These are phyloP conservation scores for Henningerozyma blattae DNA, from an alignment of 805 yeast species.

Conservation along the genomic window DNA sequence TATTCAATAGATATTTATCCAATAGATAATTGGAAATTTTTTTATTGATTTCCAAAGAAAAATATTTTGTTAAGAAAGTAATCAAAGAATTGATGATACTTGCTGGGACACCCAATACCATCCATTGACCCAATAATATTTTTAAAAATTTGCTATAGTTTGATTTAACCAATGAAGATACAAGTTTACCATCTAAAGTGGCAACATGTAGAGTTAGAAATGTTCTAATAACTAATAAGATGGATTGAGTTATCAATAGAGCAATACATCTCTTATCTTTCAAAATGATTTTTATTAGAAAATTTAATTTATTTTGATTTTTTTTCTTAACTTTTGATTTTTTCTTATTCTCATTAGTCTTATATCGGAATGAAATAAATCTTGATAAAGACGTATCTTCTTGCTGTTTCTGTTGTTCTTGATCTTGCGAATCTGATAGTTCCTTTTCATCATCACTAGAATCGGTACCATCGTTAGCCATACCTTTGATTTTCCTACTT, in stretches of 20 bases:
- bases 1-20: conserved; percentile 59
- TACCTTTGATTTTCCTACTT: conserved; percentile 3
- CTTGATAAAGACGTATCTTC: neutral
- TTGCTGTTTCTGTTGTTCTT: neutral
- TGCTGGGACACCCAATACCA: conserved; percentile 78
- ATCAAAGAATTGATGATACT: conserved; percentile 65
- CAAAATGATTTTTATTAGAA: conserved; percentile 16
- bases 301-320: conserved; percentile 7
- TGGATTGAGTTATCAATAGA: conserved; percentile 38
- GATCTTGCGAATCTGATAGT: conserved; percentile 1
- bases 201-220: conserved; percentile 73
- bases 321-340: neutral
- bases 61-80: conserved; percentile 43
- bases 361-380: too few relatives aligned
- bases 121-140: conserved; percentile 57
- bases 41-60: conserved; percentile 47
- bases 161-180: conserved; percentile 67
- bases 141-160: conserved; percentile 51
- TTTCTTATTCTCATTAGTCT: conserved; percentile 1
- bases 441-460: conserved; percentile 2
- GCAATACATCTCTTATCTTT: conserved; percentile 19
- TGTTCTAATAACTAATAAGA: conserved; percentile 55
- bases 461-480: conserved; percentile 4
- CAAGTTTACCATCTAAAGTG: conserved; percentile 72
- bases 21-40: conserved; percentile 55